phyloP scores from a whole-genome alignment of 140 eudicot genomes.

The Senecio squalidus region DNA sequence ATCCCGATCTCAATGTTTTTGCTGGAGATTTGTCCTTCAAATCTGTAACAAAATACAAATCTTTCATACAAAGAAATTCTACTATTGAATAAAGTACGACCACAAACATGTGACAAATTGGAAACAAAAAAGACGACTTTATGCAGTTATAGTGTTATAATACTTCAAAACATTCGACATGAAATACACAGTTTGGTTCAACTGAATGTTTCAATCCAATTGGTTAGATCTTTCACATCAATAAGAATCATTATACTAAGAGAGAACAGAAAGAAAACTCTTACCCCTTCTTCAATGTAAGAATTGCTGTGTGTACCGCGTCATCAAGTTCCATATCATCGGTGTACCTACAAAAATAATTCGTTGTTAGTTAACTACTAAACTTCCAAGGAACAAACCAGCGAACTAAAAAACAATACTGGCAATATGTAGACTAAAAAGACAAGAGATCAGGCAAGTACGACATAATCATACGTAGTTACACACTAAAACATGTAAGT shows the following conservation, averaged over 20 bases:
- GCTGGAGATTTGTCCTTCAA: slow-evolving; percentile 82
- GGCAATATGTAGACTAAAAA: background rate
- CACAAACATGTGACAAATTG: background rate
- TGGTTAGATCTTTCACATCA: background rate
- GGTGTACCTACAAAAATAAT: slow-evolving; percentile 41
- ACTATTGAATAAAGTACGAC: background rate
- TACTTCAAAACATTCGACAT: background rate
- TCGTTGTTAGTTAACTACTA: background rate
- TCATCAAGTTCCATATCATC: slow-evolving; percentile 86
- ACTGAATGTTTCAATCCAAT: background rate
- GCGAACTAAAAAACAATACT: background rate
- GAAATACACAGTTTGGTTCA: background rate
- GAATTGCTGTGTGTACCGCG: slow-evolving; percentile 78
- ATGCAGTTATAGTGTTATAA: no score
- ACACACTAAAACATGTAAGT: no score
- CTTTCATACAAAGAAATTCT: background rate
- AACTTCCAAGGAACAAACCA: background rate
- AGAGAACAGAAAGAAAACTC: background rate
- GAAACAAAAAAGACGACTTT: background rate
- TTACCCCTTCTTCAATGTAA: slow-evolving; percentile 83
- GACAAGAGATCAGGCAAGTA: no score
- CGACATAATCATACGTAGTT: no score
- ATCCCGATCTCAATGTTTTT: slow-evolving; percentile 81
- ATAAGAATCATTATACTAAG: background rate
- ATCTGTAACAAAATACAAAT: slow-evolving; percentile 31